Base-by-base conservation (phyloP, 345 rosid genomes). In the Camelina hispida region DNA sequence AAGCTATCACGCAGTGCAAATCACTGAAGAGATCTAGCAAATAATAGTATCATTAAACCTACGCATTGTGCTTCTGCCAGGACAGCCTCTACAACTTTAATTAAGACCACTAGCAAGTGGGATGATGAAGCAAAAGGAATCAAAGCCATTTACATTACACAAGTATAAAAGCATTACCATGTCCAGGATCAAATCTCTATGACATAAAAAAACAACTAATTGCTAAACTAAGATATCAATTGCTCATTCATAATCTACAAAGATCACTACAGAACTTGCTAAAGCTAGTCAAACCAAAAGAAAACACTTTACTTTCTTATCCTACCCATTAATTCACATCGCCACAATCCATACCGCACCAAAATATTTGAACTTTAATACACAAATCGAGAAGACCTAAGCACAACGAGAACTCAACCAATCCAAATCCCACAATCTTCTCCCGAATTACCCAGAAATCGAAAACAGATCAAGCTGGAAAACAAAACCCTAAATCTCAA, bases 401-500 rank as follows among this genome's bases (percentile, higher is more conserved):
- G 5, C 9, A 16, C 63, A 58, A 57, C 9, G 9, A 12, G 57
- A 58, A 47, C 56, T 71, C 67, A 65, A 65, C 11, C 4, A 38
- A 57, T 30, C 47, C 62, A 65, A 62, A 57, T 48, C 67, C 63
- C 22, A 57, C 61, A 64, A 70, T n/a, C 25, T 9, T 55, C 22
- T 16, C 66, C 14, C 20, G 10, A 71, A 53, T 9, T 23, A 10
- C 16, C 50, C 14, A 57, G 11, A 11, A 51, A 71, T 0, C n/a
- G 38, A 46, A 28, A 61, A 56, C 43, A 78, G 81, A 78, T 78
- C 77, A 71, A 71, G 68, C 38, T 30, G 11, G 30, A 40, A 43
- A 40, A 17, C 57, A 78, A 73, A 78, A 78, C 74, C 81, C 78
- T 78, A 78, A 72, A 61, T 60, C 74, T 34, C 74, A 60, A 73